These are phyloP conservation scores for Nitzschia palea DNA, from an alignment of 108 stramenopile genomes.

Conservation along the genomic window DNA sequence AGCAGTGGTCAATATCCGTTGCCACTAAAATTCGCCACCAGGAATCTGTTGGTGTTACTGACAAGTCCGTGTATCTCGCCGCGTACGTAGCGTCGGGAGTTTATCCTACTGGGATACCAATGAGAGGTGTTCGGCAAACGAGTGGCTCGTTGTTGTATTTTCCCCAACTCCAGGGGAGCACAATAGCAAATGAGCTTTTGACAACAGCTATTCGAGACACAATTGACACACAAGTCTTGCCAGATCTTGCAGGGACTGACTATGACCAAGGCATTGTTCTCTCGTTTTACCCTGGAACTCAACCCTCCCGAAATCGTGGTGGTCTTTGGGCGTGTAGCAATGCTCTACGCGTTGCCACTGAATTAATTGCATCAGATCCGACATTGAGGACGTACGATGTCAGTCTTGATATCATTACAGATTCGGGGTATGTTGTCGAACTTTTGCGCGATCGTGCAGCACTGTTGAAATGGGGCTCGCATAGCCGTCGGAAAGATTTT, in stretches of 20 bases:
- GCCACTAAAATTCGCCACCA: too few relatives aligned
- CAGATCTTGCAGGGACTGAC: too few relatives aligned
- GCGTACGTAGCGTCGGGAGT: too few relatives aligned
- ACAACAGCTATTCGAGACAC: conserved; percentile 29
- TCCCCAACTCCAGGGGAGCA: conserved; percentile 14
- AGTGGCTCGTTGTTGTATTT: conserved; percentile 47
- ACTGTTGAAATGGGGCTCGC: conserved; percentile 37
- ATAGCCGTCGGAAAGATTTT: conserved; percentile 27
- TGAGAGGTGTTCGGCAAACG: not conserved
- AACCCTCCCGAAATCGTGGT: conserved; percentile 50
- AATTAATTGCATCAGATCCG: conserved; percentile 18
- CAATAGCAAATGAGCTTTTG: conserved; percentile 2
- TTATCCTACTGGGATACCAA: not conserved
- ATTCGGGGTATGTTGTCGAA: conserved; percentile 53
- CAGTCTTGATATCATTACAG: conserved; percentile 41
- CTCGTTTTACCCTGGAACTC: conserved; percentile 36
- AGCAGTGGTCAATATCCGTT: too few relatives aligned
- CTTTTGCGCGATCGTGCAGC: conserved; percentile 26
- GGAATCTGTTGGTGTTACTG: too few relatives aligned
- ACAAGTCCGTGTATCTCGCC: too few relatives aligned
- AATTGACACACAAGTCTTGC: too few relatives aligned
- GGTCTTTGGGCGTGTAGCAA: conserved; percentile 42
- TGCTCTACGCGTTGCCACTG: conserved; percentile 39
- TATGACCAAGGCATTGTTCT: conserved; percentile 11
- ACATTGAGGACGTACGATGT: conserved; percentile 16